These are phyloP conservation scores for Brettanomyces nanus DNA, from an alignment of 805 yeast genomes.

Conservation along the genomic window DNA sequence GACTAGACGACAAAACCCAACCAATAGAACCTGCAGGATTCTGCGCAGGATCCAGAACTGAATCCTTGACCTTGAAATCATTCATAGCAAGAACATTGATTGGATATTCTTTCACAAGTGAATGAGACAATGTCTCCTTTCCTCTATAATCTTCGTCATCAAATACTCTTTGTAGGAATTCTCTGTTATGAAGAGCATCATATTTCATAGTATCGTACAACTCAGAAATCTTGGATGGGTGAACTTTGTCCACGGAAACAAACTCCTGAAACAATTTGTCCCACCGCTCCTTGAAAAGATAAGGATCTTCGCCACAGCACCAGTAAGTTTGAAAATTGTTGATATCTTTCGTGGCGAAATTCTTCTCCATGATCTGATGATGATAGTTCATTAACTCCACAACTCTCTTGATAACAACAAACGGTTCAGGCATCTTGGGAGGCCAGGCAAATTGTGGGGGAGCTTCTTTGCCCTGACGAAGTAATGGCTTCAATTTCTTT, in stretches of 20 bases:
- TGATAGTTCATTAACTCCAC: constrained; percentile 94
- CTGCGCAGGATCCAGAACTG: constrained; percentile 17
- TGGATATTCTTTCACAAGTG: constrained; percentile 64
- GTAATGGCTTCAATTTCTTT: constrained; percentile 87
- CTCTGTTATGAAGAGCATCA: constrained; percentile 93
- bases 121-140: constrained; percentile 33
- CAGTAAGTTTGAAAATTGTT: constrained; percentile 65
- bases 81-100: constrained; percentile 70
- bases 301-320: constrained; percentile 97
- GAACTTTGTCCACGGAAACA: constrained; percentile 87
- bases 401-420: constrained; percentile 84
- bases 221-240: constrained; percentile 94
- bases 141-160: constrained; percentile 21
- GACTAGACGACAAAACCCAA: constrained; percentile 45
- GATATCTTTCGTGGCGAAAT: constrained; percentile 61
- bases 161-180: constrained; percentile 77
- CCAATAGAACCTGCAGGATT: constrained; percentile 59
- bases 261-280: constrained; percentile 92
- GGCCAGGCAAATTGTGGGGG: constrained; percentile 99
- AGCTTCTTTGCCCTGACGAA: constrained; percentile 93
- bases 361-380: constrained; percentile 71
- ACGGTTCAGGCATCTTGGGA: constrained; percentile 95
- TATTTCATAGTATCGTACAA: constrained; percentile 97
- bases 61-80: constrained; percentile 55
- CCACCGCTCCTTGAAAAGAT: constrained; percentile 91